Evolutionary conservation across 2,329 filamentous ascomycete species (phyloP), one percentile per base, ranked within the genome.

Genomic region (Microdochium nivale): DNA sequence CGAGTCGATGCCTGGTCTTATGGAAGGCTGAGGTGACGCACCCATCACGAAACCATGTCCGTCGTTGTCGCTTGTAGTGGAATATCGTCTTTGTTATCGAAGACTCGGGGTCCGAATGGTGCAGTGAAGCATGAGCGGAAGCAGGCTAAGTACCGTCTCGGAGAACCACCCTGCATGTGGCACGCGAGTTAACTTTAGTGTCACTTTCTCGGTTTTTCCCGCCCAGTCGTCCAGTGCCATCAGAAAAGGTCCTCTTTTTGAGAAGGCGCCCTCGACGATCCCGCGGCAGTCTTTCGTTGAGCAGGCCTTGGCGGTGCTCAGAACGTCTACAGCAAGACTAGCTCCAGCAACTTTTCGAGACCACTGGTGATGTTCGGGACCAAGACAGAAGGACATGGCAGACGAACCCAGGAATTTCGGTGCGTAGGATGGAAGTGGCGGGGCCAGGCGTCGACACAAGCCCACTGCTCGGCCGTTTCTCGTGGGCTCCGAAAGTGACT

Each of bases 21-120:
- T 50, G 56, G 54, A 35, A 54, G 51, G 51, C 60, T 48, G 51
- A 54, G 58, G 50, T 55, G 52, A 54, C 46, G 55, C 58, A 65
- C 40, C 40, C 40, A 44, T 44, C 40, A 44, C 19, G 40, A 44
- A 44, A 44, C 23, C 40, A 44, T 44, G 21, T 44, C 40, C 40
- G 40, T 44, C 7, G 19, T 44, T 19, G 40, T 13, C 21, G 19
- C 40, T 7, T 16, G 16, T 19, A 23, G 40, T 44, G 8, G 16
- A 23, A 19, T 44, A 5, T 7, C 8, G 19, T 23, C 40, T 13
- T 13, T 3, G n/a, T 23, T 44, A 44, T 44, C 40, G 14, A 19
- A 19, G 40, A 19, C n/a, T 24, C 40, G 19, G 3, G 9, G 40
- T 44, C 16, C 19, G 16, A 19, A 44, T 23, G n/a, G 19, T 23